A percentile compares a stretch with the other conserved stretches of the same genome.
Evolutionary conservation across 2,329 filamentous ascomycete species (phyloP).

Genomic region (Fusarium irregulare): DNA sequence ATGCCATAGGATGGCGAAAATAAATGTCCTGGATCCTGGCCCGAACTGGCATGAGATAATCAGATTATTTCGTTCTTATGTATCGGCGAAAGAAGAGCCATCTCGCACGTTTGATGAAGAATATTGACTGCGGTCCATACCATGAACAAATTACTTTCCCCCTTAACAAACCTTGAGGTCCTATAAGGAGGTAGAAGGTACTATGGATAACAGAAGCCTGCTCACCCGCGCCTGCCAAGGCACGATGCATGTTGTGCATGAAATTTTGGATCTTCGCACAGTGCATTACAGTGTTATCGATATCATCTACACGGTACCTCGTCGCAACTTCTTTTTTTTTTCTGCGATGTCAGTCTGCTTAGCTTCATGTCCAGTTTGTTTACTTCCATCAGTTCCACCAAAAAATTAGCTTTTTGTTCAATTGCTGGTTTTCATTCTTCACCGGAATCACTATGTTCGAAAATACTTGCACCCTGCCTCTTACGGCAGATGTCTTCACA

Average conservation of each 20-base stretch:
- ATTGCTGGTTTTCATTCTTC: background rate
- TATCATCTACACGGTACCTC: background rate
- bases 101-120: background rate
- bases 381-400: background rate
- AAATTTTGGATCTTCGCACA: background rate
- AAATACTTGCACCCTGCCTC: conserved; percentile 88
- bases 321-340: conserved; percentile 14
- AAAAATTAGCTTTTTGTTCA: background rate
- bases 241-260: background rate
- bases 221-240: background rate
- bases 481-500: conserved; percentile 86
- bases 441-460: conserved; percentile 76
- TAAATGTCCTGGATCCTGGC: background rate
- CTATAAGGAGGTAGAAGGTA: background rate
- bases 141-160: background rate
- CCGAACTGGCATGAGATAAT: background rate
- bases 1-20: background rate
- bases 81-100: background rate
- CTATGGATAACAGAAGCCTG: background rate
- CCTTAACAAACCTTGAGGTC: background rate
- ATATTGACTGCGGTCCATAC: background rate
- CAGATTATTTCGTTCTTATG: background rate
- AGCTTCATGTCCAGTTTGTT: background rate
- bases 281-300: background rate
- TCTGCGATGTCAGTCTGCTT: background rate